A percentile compares a stretch with the other conserved stretches of the same genome.
These are phyloP conservation scores for Lasiodiplodia gonubiensis DNA, from an alignment of 2,329 filamentous ascomycete species.

Conservation along the genomic window DNA sequence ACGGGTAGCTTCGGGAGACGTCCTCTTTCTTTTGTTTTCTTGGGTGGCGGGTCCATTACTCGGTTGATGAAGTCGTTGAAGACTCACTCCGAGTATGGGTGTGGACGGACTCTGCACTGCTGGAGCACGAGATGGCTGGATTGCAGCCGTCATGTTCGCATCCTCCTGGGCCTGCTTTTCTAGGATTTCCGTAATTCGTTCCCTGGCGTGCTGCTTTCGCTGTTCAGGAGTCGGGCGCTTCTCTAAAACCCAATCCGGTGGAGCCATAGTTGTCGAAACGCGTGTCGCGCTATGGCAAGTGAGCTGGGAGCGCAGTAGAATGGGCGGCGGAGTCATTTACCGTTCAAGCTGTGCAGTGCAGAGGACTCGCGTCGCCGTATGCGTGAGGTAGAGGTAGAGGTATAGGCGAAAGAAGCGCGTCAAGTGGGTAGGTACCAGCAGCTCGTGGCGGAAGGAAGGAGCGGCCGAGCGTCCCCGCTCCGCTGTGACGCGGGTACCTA, in stretches of 20 bases:
- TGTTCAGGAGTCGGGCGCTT: neutral
- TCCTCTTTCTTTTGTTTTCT: neutral
- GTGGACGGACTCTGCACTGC: neutral
- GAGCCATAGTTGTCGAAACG: slow-evolving; percentile 6
- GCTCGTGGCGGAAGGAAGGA: too few species aligned
- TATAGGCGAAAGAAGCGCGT: too few species aligned
- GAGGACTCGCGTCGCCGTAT: too few species aligned
- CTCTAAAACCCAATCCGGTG: slow-evolving; percentile 3
- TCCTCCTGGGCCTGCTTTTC: neutral
- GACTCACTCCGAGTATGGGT: neutral
- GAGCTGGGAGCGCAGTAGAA: neutral
- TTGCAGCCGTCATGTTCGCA: neutral
- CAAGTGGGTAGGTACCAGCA: too few species aligned
- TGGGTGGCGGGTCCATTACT: neutral
- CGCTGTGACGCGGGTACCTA: too few species aligned
- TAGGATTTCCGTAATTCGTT: neutral
- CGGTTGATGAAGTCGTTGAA: neutral
- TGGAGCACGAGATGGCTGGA: neutral
- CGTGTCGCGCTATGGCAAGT: neutral
- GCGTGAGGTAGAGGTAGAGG: too few species aligned
- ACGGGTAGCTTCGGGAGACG: neutral
- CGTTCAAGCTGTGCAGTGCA: too few species aligned
- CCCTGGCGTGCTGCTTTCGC: neutral
- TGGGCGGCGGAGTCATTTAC: too few species aligned
- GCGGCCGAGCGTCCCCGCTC: too few species aligned